Percentiles rank a stretch among this genome's conserved stretches.
Evolutionary conservation across 768 basidiomycete species (phyloP).

Genomic region (Ramaria sp.): DNA sequence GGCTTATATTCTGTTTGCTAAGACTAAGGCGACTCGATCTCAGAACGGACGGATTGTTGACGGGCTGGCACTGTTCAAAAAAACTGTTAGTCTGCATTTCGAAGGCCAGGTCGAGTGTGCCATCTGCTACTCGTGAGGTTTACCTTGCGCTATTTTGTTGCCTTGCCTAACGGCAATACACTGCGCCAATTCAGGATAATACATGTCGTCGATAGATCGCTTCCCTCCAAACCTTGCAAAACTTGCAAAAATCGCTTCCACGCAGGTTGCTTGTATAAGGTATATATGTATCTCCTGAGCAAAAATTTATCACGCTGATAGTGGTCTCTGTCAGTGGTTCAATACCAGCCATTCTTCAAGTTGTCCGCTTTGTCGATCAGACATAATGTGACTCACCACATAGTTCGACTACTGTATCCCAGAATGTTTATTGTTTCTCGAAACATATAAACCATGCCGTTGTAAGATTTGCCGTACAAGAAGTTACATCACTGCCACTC

Average conservation of each 20-base stretch:
- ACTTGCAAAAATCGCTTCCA: slow-evolving; percentile 95
- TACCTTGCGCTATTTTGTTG: background rate
- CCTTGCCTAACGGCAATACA: background rate
- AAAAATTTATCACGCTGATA: background rate
- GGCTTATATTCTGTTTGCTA: background rate
- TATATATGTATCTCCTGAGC: slow-evolving; percentile 22
- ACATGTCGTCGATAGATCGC: slow-evolving; percentile 74
- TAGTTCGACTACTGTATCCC: background rate
- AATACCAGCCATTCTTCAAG: slow-evolving; percentile 81
- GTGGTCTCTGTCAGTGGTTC: slow-evolving; percentile 55
- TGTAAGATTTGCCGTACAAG: background rate
- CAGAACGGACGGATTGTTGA: slow-evolving; percentile 89
- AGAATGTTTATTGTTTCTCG: background rate
- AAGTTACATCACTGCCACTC: background rate
- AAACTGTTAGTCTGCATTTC: slow-evolving; percentile 87
- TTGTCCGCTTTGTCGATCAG: slow-evolving; percentile 84
- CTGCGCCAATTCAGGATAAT: slow-evolving; percentile 53
- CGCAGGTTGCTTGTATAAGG: slow-evolving; percentile 85
- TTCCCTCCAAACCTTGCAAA: slow-evolving; percentile 86
- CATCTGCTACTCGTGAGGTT: slow-evolving; percentile 81
- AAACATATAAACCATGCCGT: no score
- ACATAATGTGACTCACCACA: slow-evolving; percentile 32
- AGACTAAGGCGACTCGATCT: background rate
- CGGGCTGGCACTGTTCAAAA: slow-evolving; percentile 82
- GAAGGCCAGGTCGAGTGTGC: slow-evolving; percentile 95